phyloP scores from a whole-genome alignment of 1,139 yeast genomes.

The Debaryomyces subglobosus region DNA sequence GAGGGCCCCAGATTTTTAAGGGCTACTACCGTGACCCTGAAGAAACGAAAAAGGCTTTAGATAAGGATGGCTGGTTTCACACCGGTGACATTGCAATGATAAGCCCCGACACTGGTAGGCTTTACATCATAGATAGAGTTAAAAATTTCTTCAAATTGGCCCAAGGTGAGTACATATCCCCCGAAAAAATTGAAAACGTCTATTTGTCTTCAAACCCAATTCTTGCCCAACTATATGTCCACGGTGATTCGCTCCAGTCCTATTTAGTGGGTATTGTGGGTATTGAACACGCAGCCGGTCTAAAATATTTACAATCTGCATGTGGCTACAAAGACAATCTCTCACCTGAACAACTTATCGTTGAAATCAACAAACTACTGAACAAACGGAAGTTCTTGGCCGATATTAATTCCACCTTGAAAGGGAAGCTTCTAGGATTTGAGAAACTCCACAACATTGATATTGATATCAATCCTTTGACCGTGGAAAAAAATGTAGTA shows the following conservation, averaged over 20 bases:
- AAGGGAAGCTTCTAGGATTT: constrained; percentile 27
- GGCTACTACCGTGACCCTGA: constrained; percentile 34
- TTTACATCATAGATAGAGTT: constrained; percentile 39
- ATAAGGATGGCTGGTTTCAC: constrained; percentile 37
- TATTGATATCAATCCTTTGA: constrained; percentile 38
- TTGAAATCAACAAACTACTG: constrained; percentile 17
- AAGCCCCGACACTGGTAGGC: constrained; percentile 26
- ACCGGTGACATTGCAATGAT: constrained; percentile 43
- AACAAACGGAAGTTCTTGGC: constrained; percentile 26
- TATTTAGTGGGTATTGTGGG: constrained; percentile 65
- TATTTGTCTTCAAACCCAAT: constrained; percentile 33
- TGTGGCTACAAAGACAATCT: constrained; percentile 19
- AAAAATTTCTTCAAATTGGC: constrained; percentile 45
- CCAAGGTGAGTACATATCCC: constrained; percentile 43
- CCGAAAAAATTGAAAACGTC: constrained; percentile 38
- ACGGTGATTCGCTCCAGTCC: constrained; percentile 62
- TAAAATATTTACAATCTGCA: constrained; percentile 21
- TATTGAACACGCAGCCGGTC: constrained; percentile 31
- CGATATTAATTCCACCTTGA: constrained; percentile 28
- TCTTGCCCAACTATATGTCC: constrained; percentile 33
- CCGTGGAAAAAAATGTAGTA: constrained; percentile 35
- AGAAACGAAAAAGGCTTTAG: constrained; percentile 25
- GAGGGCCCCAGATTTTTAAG: constrained; percentile 43
- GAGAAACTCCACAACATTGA: constrained; percentile 38
- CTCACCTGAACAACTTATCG: constrained; percentile 18